Conservation (phyloP, 805 yeast species). For the Candida anglica region DNA sequence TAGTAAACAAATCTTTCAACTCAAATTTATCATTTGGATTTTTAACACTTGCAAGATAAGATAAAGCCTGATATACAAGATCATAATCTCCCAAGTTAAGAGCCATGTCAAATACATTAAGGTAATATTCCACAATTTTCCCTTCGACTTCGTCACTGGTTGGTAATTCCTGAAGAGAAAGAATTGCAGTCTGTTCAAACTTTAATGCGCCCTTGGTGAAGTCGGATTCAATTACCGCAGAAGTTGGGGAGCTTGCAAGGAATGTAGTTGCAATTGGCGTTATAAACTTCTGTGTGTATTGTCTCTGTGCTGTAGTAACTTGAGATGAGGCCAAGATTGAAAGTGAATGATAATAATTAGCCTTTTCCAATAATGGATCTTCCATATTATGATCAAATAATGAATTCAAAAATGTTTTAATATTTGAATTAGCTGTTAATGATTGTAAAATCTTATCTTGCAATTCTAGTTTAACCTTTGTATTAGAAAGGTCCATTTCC, state of each 20-base stretch:
- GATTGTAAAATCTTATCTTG: conserved; percentile 10
- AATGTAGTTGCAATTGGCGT: conserved; percentile 5
- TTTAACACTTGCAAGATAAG: not conserved
- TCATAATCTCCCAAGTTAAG: conserved; percentile 17
- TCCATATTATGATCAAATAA: conserved; percentile 13
- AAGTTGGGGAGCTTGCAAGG: conserved; percentile 3
- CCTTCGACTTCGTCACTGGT: conserved; percentile 1
- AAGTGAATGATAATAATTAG: conserved; percentile 28
- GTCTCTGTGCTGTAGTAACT: conserved; percentile 5
- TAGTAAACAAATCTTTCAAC: conserved; percentile 15
- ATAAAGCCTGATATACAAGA: conserved; percentile 10
- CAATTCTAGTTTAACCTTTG: conserved; percentile 4
- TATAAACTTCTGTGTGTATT: conserved; percentile 7
- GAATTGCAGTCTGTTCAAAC: conserved; percentile 25
- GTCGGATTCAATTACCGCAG: conserved; percentile 8
- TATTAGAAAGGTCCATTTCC: conserved; percentile 9
- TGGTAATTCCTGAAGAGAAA: conserved; percentile 9
- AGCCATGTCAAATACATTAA: conserved; percentile 22
- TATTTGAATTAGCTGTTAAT: conserved; percentile 10
- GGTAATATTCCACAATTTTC: conserved; percentile 13
- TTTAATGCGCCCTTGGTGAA: conserved; percentile 16
- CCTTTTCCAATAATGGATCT: conserved; percentile 8
- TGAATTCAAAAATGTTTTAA: conserved; percentile 18
- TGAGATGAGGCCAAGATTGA: conserved; percentile 20
- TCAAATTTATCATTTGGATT: conserved; percentile 5